Conservation (phyloP, 1,284 basidiomycete genomes). For the Sporisorium graminicola region DNA sequence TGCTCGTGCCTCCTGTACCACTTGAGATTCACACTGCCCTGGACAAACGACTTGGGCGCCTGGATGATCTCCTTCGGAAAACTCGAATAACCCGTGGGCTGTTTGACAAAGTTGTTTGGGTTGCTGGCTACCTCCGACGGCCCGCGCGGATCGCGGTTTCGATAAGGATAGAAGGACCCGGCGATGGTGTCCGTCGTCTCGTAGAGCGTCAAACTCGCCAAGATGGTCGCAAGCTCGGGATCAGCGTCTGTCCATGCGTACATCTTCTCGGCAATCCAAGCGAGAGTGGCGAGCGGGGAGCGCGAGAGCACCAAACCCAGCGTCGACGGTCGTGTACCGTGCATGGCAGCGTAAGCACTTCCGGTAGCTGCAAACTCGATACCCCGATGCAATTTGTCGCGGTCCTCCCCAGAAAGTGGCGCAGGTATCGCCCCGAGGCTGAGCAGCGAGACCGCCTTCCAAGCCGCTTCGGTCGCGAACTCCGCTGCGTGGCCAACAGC, state of each 20-base stretch:
- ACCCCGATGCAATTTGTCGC: constrained; percentile 35
- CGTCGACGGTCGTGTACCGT: constrained; percentile 70
- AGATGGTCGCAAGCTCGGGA: constrained; percentile 55
- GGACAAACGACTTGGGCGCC: constrained; percentile 68
- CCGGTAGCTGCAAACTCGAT: constrained; percentile 53
- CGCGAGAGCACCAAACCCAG: constrained; percentile 69
- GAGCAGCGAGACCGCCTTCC: constrained; percentile 21
- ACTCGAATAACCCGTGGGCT: constrained; percentile 71
- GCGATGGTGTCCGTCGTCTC: constrained; percentile 71
- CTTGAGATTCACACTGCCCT: constrained; percentile 66
- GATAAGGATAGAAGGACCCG: constrained; percentile 71
- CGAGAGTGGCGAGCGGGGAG: constrained; percentile 70
- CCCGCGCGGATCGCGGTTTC: constrained; percentile 63
- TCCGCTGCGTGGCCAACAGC: constrained; percentile 17
- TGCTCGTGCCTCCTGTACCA: constrained; percentile 68
- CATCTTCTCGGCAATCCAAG: constrained; percentile 72
- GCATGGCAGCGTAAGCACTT: constrained; percentile 60
- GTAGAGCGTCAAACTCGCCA: constrained; percentile 70
- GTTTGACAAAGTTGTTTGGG: constrained; percentile 60
- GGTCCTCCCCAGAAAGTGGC: constrained; percentile 57
- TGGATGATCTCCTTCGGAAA: constrained; percentile 70
- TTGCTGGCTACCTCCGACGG: constrained; percentile 17
- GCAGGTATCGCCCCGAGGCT: constrained; percentile 33
- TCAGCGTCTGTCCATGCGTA: constrained; percentile 70
- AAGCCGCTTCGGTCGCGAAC: constrained; percentile 10